phyloP scores from a whole-genome alignment of 257 asterid species.

The Petunia secreta region DNA sequence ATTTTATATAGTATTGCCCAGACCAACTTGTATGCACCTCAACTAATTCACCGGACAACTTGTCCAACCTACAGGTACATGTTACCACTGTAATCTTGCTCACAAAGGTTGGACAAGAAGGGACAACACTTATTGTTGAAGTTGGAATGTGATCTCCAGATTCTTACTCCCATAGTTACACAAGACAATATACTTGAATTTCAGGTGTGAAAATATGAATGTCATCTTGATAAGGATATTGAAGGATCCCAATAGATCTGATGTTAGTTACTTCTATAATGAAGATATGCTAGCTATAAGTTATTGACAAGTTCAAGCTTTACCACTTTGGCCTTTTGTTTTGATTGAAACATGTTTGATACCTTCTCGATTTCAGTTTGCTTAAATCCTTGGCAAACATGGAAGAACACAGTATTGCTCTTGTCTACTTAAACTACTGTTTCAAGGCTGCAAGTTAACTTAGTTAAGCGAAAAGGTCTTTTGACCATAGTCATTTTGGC shows the following conservation, averaged over 20 bases:
- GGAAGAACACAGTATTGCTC: neutral
- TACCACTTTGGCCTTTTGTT: neutral
- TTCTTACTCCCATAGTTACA: too few species aligned
- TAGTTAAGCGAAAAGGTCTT: neutral
- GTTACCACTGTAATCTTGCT: too few species aligned
- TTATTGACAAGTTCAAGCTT: constrained; percentile 6
- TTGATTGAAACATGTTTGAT: neutral
- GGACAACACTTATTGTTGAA: too few species aligned
- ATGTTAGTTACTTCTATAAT: neutral
- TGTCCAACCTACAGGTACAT: neutral
- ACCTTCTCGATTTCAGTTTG: neutral
- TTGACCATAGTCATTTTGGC: too few species aligned
- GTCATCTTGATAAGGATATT: too few species aligned
- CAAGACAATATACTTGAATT: neutral
- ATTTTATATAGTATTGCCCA: neutral
- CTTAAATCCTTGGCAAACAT: neutral
- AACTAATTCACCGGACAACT: neutral
- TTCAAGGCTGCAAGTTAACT: neutral
- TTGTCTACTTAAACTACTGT: neutral
- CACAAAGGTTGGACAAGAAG: too few species aligned
- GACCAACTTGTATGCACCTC: neutral
- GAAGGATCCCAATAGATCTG: neutral
- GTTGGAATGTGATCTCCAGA: too few species aligned
- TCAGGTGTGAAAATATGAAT: neutral
- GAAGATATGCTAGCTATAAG: neutral